Conservation (phyloP, 306 rosid species). For the Inga laurina region DNA sequence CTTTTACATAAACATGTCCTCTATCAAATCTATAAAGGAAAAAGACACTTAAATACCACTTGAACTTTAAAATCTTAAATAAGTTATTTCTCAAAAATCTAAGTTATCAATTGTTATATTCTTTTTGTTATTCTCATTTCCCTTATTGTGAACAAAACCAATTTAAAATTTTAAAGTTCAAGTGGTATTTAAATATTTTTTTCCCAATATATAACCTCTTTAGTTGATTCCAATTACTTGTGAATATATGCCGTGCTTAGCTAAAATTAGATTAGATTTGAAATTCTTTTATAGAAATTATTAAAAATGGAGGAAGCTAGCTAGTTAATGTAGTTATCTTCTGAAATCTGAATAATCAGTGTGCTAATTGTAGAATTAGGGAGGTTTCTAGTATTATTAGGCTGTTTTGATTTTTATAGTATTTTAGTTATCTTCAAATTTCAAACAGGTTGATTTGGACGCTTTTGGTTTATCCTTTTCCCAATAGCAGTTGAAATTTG, state of each 20-base stretch:
- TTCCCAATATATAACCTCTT: not conserved
- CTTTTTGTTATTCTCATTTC: no score
- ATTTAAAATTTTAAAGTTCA: no score
- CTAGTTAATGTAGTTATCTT: not conserved
- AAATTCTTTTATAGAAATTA: not conserved
- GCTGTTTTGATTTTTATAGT: not conserved
- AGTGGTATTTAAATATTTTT: no score
- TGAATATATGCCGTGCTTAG: not conserved
- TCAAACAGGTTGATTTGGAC: slow-evolving; percentile 31
- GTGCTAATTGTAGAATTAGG: not conserved
- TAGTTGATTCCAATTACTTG: not conserved
- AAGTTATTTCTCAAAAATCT: no score
- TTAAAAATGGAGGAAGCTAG: not conserved
- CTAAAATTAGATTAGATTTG: not conserved
- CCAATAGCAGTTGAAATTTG: slow-evolving; percentile 28
- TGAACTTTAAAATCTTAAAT: no score
- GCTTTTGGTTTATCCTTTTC: slow-evolving; percentile 13
- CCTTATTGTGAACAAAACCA: no score
- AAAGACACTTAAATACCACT: no score
- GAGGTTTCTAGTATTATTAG: slow-evolving; percentile 1
- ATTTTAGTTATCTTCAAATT: slow-evolving; percentile 12
- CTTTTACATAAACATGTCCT: not conserved
- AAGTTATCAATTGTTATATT: no score
- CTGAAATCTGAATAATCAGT: not conserved
- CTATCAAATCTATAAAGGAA: not conserved